Evolutionary conservation across 75 land plant species (phyloP).

Genomic region (Sequoia sempervirens): DNA sequence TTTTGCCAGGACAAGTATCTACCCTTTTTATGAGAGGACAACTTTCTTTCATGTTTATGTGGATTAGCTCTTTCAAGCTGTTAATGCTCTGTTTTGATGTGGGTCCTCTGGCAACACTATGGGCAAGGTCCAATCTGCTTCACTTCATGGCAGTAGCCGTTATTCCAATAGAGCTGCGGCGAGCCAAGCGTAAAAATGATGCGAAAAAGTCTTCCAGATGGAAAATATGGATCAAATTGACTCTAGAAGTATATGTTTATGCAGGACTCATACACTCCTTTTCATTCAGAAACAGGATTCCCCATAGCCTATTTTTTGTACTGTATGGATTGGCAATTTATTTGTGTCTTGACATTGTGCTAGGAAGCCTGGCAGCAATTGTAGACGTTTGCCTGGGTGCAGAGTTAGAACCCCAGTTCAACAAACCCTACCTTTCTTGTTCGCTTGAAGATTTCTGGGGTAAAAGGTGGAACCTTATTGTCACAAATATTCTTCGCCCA

Average conservation of each 20-base stretch:
- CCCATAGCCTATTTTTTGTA: conserved; percentile 11
- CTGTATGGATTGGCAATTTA: conserved; percentile 37
- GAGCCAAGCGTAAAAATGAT: not conserved
- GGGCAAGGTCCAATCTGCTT: conserved; percentile 8
- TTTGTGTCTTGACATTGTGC: conserved; percentile 26
- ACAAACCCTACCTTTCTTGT: conserved; percentile 44
- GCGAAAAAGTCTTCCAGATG: not conserved
- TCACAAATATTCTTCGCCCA: conserved; percentile 26
- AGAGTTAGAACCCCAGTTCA: conserved; percentile 47
- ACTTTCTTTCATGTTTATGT: conserved; percentile 45
- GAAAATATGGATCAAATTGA: not conserved
- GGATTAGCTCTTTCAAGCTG: too few relatives aligned
- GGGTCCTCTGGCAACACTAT: conserved; percentile 42
- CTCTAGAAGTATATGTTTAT: conserved; percentile 4
- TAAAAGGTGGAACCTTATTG: conserved; percentile 48
- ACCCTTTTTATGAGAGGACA: conserved; percentile 28
- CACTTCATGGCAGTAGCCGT: conserved; percentile 28
- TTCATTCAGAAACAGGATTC: conserved; percentile 12
- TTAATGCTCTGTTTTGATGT: conserved; percentile 58
- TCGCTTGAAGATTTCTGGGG: conserved; percentile 66
- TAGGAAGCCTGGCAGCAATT: conserved; percentile 26
- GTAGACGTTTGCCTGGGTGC: conserved; percentile 26
- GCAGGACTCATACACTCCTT: conserved; percentile 4
- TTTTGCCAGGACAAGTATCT: too few relatives aligned
- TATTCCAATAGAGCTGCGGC: conserved; percentile 33